phyloP scores from a whole-genome alignment of 2,329 filamentous ascomycete genomes.

The Orbilia javanica region DNA sequence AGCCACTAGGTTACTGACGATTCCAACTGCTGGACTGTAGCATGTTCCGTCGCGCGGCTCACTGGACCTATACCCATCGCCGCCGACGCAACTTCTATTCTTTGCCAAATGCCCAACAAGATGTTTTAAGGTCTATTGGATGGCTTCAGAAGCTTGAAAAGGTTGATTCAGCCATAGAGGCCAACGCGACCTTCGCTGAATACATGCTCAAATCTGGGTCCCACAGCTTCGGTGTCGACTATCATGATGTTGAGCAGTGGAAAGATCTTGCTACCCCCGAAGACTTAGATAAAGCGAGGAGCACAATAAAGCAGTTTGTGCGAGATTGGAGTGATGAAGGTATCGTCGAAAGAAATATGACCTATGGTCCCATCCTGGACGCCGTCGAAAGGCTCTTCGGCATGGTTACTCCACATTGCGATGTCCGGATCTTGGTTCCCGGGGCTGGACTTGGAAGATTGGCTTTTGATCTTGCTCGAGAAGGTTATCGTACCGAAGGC shows the following conservation, averaged over 20 bases:
- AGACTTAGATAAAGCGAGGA: slow-evolving; percentile 91
- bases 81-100: slow-evolving; percentile 94
- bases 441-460: slow-evolving; percentile 89
- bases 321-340: slow-evolving; percentile 93
- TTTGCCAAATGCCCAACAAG: slow-evolving; percentile 84
- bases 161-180: slow-evolving; percentile 88
- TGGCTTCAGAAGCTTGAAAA: slow-evolving; percentile 81
- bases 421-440: slow-evolving; percentile 80
- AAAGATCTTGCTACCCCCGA: slow-evolving; percentile 76
- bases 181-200: slow-evolving; percentile 85
- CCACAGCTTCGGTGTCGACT: slow-evolving; percentile 73
- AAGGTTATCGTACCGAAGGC: slow-evolving; percentile 70
- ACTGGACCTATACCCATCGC: slow-evolving; percentile 90
- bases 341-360: slow-evolving; percentile 77
- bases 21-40: background rate
- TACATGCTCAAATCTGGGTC: slow-evolving; percentile 80
- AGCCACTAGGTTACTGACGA: background rate
- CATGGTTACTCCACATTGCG: slow-evolving; percentile 60
- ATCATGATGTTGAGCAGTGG: slow-evolving; percentile 70
- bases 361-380: slow-evolving; percentile 79
- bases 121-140: slow-evolving; percentile 83
- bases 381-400: slow-evolving; percentile 69
- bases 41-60: slow-evolving; percentile 71
- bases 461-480: slow-evolving; percentile 84
- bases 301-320: slow-evolving; percentile 92